phyloP scores from a whole-genome alignment of 73 alveolate species.

The Paramecium sexaurelia region DNA sequence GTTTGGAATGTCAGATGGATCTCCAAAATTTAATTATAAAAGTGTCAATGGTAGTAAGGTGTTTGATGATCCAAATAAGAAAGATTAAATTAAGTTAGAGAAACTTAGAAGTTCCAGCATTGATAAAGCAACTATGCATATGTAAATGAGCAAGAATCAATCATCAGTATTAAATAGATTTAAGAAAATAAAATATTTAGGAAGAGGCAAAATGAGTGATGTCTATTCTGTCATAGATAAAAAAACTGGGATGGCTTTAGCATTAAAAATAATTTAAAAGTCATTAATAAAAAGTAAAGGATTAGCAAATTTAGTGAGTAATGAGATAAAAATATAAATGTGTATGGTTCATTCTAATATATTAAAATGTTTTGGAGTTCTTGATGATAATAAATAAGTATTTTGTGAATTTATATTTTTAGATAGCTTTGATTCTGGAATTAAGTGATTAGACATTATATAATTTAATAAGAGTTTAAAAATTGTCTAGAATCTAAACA shows the following conservation, averaged over 20 bases:
- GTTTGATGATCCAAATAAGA: neutral
- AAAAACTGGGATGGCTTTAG: conserved; percentile 8
- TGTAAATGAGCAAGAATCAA: neutral
- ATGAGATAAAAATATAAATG: conserved; percentile 10
- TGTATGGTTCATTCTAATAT: neutral
- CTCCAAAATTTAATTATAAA: neutral
- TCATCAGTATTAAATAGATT: conserved; percentile 17
- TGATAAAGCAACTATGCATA: neutral
- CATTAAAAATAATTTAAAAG: conserved; percentile 8
- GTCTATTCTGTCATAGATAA: conserved; percentile 21
- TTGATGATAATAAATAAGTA: conserved; percentile 26
- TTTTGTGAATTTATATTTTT: neutral
- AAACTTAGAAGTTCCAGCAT: neutral
- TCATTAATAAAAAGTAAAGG: conserved; percentile 27
- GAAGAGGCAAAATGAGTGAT: conserved; percentile 46
- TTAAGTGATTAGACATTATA: neutral
- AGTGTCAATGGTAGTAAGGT: neutral
- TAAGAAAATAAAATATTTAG: conserved; percentile 28
- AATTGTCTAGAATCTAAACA: neutral
- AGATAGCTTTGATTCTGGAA: conserved; percentile 31
- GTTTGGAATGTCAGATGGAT: neutral
- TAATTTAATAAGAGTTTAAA: neutral
- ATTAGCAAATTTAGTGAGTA: neutral
- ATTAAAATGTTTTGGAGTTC: neutral
- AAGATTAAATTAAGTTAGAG: neutral